Conservation (phyloP, 1,284 basidiomycete species). For the Prillingera fragicola region DNA sequence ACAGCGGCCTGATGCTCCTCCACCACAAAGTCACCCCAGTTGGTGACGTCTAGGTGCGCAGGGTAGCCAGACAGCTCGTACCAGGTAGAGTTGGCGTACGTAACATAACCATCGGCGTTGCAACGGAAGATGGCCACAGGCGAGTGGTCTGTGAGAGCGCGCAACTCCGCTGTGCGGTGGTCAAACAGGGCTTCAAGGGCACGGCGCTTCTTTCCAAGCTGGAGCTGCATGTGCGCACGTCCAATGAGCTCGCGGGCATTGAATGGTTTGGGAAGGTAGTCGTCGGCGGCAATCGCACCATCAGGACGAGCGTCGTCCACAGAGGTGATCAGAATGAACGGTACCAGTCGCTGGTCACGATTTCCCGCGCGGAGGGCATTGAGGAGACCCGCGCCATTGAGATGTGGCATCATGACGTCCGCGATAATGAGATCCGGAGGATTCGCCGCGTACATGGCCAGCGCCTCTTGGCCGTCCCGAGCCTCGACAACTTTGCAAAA, state of each 20-base stretch:
- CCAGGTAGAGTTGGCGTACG: slow-evolving; percentile 37
- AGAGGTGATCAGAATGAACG: slow-evolving; percentile 40
- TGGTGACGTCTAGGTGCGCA: slow-evolving; percentile 13
- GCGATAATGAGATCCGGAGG: slow-evolving; percentile 43
- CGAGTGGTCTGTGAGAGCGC: slow-evolving; percentile 36
- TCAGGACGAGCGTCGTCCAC: slow-evolving; percentile 31
- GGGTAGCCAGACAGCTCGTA: slow-evolving; percentile 34
- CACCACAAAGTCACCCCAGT: slow-evolving; percentile 32
- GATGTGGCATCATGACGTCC: slow-evolving; percentile 50
- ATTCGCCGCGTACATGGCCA: slow-evolving; percentile 32
- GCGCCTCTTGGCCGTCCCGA: slow-evolving; percentile 44
- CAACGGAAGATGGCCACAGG: slow-evolving; percentile 44
- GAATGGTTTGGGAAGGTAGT: slow-evolving; percentile 45
- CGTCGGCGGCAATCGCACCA: slow-evolving; percentile 41
- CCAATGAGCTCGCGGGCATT: slow-evolving; percentile 49
- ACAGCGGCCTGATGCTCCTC: slow-evolving; percentile 18
- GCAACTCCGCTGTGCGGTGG: slow-evolving; percentile 39
- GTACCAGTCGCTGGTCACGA: slow-evolving; percentile 22
- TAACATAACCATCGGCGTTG: slow-evolving; percentile 30
- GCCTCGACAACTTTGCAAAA: slow-evolving; percentile 49
- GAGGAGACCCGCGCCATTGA: slow-evolving; percentile 37
- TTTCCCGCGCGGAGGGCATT: slow-evolving; percentile 18
- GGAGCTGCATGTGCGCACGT: slow-evolving; percentile 41
- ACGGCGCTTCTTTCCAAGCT: slow-evolving; percentile 38
- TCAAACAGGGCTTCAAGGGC: slow-evolving; percentile 39